These are phyloP conservation scores for Mortierella sp. DNA, from an alignment of 371 early-diverging fungal species.

Conservation along the genomic window DNA sequence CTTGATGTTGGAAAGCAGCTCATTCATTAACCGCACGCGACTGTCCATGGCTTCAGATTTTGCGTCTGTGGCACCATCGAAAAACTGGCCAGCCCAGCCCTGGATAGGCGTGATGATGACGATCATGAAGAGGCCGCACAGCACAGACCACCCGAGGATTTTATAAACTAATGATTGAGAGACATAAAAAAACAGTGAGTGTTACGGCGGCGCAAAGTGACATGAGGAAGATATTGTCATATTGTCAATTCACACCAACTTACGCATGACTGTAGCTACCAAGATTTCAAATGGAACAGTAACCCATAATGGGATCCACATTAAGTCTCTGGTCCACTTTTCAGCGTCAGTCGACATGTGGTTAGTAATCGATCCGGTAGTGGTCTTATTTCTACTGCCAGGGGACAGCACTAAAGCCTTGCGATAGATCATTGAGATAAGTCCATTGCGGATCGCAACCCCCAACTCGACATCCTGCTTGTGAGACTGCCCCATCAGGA, in stretches of 20 bases:
- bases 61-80: slow-evolving; percentile 17
- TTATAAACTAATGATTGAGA: slow-evolving; percentile 1
- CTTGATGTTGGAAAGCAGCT: slow-evolving; percentile 61
- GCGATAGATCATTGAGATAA: slow-evolving; percentile 88
- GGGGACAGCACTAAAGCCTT: slow-evolving; percentile 89
- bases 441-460: slow-evolving; percentile 70
- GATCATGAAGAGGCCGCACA: slow-evolving; percentile 22
- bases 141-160: slow-evolving; percentile 18
- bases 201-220: too few relatives aligned
- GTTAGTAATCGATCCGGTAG: slow-evolving; percentile 82
- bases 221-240: not conserved
- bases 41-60: slow-evolving; percentile 64
- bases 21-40: slow-evolving; percentile 69
- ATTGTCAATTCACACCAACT: not conserved
- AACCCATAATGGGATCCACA: slow-evolving; percentile 10
- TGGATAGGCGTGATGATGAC: slow-evolving; percentile 35
- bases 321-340: slow-evolving; percentile 22
- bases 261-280: slow-evolving; percentile 18
- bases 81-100: slow-evolving; percentile 13
- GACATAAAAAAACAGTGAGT: not conserved
- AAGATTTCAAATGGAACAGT: slow-evolving; percentile 26
- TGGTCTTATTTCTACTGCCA: slow-evolving; percentile 44
- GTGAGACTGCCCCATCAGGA: slow-evolving; percentile 31
- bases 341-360: slow-evolving; percentile 84
- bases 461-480: slow-evolving; percentile 13